These are phyloP conservation scores for Schwanniomyces polymorphus DNA, from an alignment of 805 yeast species.

Conservation along the genomic window DNA sequence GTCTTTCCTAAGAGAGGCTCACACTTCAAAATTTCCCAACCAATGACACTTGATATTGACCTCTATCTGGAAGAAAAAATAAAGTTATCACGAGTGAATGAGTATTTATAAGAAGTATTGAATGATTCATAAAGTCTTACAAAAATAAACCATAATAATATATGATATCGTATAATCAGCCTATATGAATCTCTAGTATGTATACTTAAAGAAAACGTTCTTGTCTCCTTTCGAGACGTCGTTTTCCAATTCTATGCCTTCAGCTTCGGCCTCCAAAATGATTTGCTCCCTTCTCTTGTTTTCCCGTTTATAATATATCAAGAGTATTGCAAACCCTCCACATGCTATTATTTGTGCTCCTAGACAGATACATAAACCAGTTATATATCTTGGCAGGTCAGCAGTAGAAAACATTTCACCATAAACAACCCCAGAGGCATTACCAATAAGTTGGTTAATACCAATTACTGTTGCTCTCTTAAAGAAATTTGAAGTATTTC, in stretches of 20 bases:
- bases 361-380: conserved; percentile 3
- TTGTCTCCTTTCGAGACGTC: conserved; percentile 2
- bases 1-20: too few species aligned
- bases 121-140: too few species aligned
- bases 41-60: too few species aligned
- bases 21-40: too few species aligned
- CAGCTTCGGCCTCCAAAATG: conserved; percentile 1
- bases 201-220: conserved; percentile 2
- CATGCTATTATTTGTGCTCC: conserved; percentile 3
- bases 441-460: conserved; percentile 44
- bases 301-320: conserved; percentile 3
- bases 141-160: too few species aligned
- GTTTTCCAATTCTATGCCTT: neutral
- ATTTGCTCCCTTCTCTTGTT: conserved; percentile 1
- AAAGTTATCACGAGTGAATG: too few species aligned
- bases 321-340: conserved; percentile 2
- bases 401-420: conserved; percentile 5
- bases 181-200: too few species aligned
- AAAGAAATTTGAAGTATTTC: conserved; percentile 42
- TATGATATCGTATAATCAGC: too few species aligned
- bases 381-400: conserved; percentile 5
- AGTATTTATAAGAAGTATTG: too few species aligned
- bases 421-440: conserved; percentile 39
- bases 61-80: too few species aligned
- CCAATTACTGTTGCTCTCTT: conserved; percentile 45